Evolutionary conservation across 1,284 basidiomycete species (phyloP).

Genomic region (Heliocybe sulcata): DNA sequence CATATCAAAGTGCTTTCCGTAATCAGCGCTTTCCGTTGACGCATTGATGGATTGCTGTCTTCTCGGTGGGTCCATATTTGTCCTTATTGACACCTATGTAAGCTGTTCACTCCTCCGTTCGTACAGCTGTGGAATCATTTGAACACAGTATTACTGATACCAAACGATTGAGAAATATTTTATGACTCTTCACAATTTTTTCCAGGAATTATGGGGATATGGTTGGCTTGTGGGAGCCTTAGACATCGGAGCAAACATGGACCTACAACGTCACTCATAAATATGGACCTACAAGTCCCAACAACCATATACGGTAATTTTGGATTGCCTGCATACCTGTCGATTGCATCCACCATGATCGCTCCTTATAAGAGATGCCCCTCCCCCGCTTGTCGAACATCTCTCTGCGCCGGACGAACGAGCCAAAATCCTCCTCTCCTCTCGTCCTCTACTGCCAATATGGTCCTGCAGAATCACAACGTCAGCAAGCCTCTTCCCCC

Average conservation of each 20-base stretch:
- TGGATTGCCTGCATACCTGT: neutral
- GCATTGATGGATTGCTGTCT: neutral
- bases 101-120: too few species aligned
- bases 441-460: conserved; percentile 4
- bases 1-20: neutral
- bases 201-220: neutral
- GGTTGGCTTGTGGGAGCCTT: too few species aligned
- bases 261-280: neutral
- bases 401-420: too few species aligned
- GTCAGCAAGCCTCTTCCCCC: conserved; percentile 15
- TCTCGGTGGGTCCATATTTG: neutral
- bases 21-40: neutral
- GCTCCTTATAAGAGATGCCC: neutral
- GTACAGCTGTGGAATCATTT: too few species aligned
- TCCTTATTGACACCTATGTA: neutral
- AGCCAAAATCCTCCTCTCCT: too few species aligned
- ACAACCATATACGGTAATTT: neutral
- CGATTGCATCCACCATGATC: neutral
- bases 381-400: neutral
- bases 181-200: neutral
- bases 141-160: too few species aligned
- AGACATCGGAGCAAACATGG: neutral
- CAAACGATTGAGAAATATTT: neutral
- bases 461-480: conserved; percentile 10
- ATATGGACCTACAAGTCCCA: neutral